phyloP scores from a whole-genome alignment of 2,329 filamentous ascomycete species.

The Phyllosticta citrichinensis region DNA sequence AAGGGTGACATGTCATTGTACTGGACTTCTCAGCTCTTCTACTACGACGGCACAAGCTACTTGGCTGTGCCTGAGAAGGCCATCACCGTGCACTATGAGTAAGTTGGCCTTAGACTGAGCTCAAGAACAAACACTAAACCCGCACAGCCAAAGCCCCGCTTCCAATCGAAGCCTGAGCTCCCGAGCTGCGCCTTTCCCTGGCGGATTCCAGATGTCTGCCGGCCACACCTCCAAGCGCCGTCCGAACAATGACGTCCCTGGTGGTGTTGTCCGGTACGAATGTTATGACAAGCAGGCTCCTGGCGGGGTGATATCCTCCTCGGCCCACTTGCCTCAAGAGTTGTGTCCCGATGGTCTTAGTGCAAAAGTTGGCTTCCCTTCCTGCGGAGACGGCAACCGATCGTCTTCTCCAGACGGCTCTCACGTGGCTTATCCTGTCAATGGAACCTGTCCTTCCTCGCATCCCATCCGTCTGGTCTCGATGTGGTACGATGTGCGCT shows the following conservation, averaged over 20 bases:
- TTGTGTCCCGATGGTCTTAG: neutral
- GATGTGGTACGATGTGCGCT: slow-evolving; percentile 45
- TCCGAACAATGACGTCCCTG: neutral
- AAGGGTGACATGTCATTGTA: neutral
- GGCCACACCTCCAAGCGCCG: neutral
- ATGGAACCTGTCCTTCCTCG: slow-evolving; percentile 41
- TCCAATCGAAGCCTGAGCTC: neutral
- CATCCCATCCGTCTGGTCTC: slow-evolving; percentile 45
- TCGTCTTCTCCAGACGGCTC: neutral
- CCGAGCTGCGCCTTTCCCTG: neutral
- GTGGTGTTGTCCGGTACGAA: neutral
- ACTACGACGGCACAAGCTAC: neutral
- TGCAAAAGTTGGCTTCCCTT: neutral
- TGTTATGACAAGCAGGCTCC: neutral
- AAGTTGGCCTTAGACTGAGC: neutral
- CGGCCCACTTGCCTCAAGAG: neutral
- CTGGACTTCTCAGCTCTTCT: neutral
- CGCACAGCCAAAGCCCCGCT: neutral
- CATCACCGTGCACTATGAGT: neutral
- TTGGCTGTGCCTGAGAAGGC: neutral
- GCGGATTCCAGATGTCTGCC: neutral
- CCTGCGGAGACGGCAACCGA: neutral
- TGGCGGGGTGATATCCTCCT: neutral
- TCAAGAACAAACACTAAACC: neutral
- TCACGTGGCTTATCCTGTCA: slow-evolving; percentile 23